Base-by-base conservation (phyloP, 768 basidiomycete species). In the Calocera viscosa region DNA sequence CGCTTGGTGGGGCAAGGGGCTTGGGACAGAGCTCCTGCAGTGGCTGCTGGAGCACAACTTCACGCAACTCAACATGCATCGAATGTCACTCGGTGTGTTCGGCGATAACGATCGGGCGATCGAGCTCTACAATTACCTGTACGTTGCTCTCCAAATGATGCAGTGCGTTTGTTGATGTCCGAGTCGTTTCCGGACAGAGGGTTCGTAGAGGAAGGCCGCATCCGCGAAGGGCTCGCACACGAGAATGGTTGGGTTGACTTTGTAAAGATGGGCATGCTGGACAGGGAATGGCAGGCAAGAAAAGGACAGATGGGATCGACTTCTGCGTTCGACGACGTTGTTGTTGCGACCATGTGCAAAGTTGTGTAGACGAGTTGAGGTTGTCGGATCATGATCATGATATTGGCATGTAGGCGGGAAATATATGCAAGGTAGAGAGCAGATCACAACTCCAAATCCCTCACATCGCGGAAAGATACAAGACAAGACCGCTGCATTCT, bases 1-100 rank as follows among this genome's bases (percentile, higher is more conserved):
- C 30, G 53, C 53, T 2, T 60, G 53, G 24, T 47, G 24, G 43
- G 43, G 43, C 19, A 47, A 24, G 43, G 5, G 35, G 35, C 35
- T 38, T 14, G 35, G 35, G 35, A 38, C 24, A 5, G 43, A 47
- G 43, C 43, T 75, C 53, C 76, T 77, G 65, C 70, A 69, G 35
- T 82, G 79, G 68, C 70, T 81, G 39, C 69, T 80, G n/a, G 78
- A 80, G 33, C 73, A 80, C 66, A 74, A 74, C 26, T 82, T 82
- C 35, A 67, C 73, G 43, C 75, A 75, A 71, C 69, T 82, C 60
- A 75, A 72, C 28, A 64, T 81, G 70, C 78, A 80, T 43, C 77
- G 80, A 16, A 67, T 82, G 66, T 78, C 79, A 34, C 72, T 82
- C 64, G 72, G 70, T 0, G 80, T 80, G 53, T 72, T 78, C 63